These are phyloP conservation scores for Oehlia diaphana DNA, from an alignment of 192 early-diverging fungal species.

Conservation along the genomic window DNA sequence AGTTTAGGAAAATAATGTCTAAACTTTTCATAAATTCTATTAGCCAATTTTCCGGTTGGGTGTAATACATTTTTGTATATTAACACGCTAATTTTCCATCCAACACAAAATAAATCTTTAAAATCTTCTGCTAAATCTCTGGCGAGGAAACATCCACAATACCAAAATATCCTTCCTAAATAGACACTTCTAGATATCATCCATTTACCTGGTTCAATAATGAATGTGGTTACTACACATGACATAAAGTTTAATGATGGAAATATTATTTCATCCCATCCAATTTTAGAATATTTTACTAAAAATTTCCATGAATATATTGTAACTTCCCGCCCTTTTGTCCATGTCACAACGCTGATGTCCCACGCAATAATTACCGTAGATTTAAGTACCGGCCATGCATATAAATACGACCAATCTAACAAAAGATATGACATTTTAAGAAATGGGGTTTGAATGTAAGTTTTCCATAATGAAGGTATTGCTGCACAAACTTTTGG, in stretches of 20 bases:
- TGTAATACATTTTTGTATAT: neutral
- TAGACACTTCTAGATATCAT: neutral
- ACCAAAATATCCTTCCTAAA: neutral
- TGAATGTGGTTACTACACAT: neutral
- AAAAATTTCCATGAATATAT: neutral
- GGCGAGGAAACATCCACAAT: slow-evolving; percentile 21
- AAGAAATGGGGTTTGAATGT: neutral
- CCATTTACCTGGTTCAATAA: slow-evolving; percentile 22
- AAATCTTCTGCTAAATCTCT: slow-evolving; percentile 22
- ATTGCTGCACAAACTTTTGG: neutral
- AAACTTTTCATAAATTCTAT: neutral
- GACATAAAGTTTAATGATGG: neutral
- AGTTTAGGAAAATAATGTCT: neutral
- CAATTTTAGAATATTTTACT: slow-evolving; percentile 5
- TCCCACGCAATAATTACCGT: neutral
- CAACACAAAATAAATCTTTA: neutral
- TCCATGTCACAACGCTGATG: neutral
- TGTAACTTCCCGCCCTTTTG: neutral
- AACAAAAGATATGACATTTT: neutral
- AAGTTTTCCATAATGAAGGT: neutral
- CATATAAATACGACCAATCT: slow-evolving; percentile 1
- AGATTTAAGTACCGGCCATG: slow-evolving; percentile 8
- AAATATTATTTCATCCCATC: slow-evolving; percentile 4
- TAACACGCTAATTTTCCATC: neutral
- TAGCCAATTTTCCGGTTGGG: neutral